These are phyloP conservation scores for Escallonia herrerae DNA, from an alignment of 129 eudicot genomes.

Conservation along the genomic window DNA sequence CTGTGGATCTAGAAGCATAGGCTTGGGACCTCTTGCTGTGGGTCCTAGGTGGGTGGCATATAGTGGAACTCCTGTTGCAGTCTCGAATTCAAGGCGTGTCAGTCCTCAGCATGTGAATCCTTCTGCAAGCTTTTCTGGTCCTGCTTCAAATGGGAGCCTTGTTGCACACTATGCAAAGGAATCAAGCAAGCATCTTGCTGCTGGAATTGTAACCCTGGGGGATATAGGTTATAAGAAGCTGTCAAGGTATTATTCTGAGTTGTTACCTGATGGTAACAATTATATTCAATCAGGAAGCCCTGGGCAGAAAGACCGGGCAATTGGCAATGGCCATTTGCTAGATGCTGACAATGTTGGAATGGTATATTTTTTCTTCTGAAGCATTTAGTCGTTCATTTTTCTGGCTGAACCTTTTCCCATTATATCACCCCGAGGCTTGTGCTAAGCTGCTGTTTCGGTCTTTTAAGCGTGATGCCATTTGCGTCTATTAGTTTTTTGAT, in stretches of 20 bases:
- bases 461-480: no score
- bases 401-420: background rate
- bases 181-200: slow-evolving; percentile 92
- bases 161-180: slow-evolving; percentile 89
- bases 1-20: slow-evolving; percentile 47
- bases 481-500: no score
- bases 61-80: slow-evolving; percentile 60
- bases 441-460: no score
- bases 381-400: background rate
- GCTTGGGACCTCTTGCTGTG: slow-evolving; percentile 85
- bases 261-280: slow-evolving; percentile 53
- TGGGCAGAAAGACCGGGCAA: slow-evolving; percentile 36
- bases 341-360: slow-evolving; percentile 75
- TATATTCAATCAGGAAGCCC: slow-evolving; percentile 32
- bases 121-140: slow-evolving; percentile 40
- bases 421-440: no score
- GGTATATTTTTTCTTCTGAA: slow-evolving; percentile 36
- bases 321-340: slow-evolving; percentile 37
- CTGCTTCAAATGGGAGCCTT: slow-evolving; percentile 60
- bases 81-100: slow-evolving; percentile 55
- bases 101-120: slow-evolving; percentile 71
- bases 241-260: slow-evolving; percentile 73
- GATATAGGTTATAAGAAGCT: slow-evolving; percentile 81
- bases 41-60: slow-evolving; percentile 98
- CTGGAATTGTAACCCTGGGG: slow-evolving; percentile 79